Evolutionary conservation across 202 grass and related monocot genomes (phyloP).

Genomic region (Brachypodium distachyon): DNA sequence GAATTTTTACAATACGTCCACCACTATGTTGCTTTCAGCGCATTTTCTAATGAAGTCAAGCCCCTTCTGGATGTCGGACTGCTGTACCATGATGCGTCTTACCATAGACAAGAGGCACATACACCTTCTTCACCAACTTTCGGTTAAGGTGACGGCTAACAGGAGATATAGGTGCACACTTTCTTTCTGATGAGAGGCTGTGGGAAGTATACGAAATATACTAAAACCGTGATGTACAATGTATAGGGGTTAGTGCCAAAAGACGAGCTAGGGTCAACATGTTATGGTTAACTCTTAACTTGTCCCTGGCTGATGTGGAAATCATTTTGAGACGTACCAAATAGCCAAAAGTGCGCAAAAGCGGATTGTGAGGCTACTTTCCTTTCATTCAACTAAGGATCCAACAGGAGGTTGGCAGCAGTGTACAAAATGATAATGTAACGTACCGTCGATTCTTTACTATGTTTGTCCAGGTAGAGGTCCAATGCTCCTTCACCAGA

Average conservation of each 20-base stretch:
- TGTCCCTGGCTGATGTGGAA: too few species aligned
- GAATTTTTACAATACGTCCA: background rate
- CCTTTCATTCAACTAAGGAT: background rate
- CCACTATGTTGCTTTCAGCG: background rate
- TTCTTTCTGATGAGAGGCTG: too few species aligned
- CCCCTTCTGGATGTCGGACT: background rate
- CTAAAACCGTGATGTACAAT: too few species aligned
- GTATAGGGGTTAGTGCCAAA: too few species aligned
- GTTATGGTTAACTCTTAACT: too few species aligned
- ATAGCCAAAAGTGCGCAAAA: too few species aligned
- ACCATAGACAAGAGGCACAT: background rate
- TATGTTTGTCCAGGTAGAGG: conserved; percentile 30
- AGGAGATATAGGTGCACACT: too few species aligned
- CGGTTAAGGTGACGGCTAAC: background rate
- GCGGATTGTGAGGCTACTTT: background rate
- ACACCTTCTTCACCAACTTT: background rate
- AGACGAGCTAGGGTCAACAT: too few species aligned
- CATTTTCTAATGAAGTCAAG: background rate
- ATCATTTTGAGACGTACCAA: too few species aligned
- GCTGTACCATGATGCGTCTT: background rate
- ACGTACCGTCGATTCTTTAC: conserved; percentile 14
- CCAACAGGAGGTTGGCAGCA: background rate
- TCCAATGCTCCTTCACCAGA: conserved; percentile 49
- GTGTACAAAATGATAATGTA: background rate
- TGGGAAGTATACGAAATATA: too few species aligned